Percentiles rank a stretch among this genome's conserved stretches.
These are phyloP conservation scores for Clarireedia homoeocarpa DNA, from an alignment of 2,329 filamentous ascomycete species.

Conservation along the genomic window DNA sequence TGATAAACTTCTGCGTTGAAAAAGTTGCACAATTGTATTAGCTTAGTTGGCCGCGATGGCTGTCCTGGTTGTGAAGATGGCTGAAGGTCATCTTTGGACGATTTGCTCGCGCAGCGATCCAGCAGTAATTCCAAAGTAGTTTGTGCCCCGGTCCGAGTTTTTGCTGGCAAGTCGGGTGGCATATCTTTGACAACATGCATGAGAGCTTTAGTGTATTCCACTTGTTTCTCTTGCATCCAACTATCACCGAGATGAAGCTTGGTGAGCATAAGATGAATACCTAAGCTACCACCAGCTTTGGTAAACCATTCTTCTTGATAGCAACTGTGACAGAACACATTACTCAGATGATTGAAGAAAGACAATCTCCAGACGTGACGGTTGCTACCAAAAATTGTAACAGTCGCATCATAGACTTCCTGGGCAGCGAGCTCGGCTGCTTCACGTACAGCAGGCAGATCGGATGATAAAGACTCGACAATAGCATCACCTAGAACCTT, in stretches of 20 bases:
- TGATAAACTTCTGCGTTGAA: slow-evolving; percentile 86
- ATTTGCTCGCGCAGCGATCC: slow-evolving; percentile 67
- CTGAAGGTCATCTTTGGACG: slow-evolving; percentile 70
- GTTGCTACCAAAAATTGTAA: slow-evolving; percentile 69
- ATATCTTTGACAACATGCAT: slow-evolving; percentile 99
- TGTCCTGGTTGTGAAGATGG: slow-evolving; percentile 43
- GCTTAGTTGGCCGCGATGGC: slow-evolving; percentile 53
- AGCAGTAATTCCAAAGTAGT: slow-evolving; percentile 75
- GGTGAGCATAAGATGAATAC: slow-evolving; percentile 81
- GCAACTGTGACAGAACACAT: slow-evolving; percentile 86
- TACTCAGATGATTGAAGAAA: slow-evolving; percentile 78
- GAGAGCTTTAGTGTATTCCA: slow-evolving; percentile 83
- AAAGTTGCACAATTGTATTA: slow-evolving; percentile 72
- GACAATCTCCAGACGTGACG: slow-evolving; percentile 66
- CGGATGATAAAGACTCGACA: slow-evolving; percentile 81
- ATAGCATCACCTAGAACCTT: slow-evolving; percentile 82
- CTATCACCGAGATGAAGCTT: slow-evolving; percentile 74
- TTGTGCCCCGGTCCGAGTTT: slow-evolving; percentile 76
- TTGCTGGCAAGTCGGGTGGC: slow-evolving; percentile 86
- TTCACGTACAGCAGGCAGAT: slow-evolving; percentile 71
- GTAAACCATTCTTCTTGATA: slow-evolving; percentile 99
- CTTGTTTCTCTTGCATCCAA: slow-evolving; percentile 77
- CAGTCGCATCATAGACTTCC: slow-evolving; percentile 68
- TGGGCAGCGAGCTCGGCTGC: slow-evolving; percentile 73
- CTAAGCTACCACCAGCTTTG: slow-evolving; percentile 85